Base-by-base conservation (phyloP, 2,329 filamentous ascomycete species). In the Ramularia endophylla region DNA sequence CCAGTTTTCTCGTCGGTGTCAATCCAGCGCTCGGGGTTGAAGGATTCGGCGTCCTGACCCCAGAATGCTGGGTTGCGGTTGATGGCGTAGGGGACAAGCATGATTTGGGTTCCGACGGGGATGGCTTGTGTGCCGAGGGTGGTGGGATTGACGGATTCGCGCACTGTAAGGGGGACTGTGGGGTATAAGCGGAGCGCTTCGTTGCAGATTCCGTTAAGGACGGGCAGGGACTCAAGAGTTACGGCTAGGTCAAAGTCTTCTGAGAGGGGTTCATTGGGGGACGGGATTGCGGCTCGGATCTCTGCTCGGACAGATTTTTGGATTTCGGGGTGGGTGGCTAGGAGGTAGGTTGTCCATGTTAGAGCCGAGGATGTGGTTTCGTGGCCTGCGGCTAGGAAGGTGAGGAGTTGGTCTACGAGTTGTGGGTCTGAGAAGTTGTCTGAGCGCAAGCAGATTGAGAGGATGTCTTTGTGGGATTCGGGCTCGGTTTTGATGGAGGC, bases 331-430 rank as follows among this genome's bases (percentile, higher is more conserved):
- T 87, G 64, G 15, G 72, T 71, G 52, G 77, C 77, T n/a, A 92
- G 74, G 31, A 82, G 67, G 58, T 87, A 85, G 6, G 80, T 65
- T 3, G 81, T 76, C 83, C 85, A 90, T n/a, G 81, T 83, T 58
- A 92, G 71, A 13, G 85, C 74, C 1, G 80, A 75, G 1, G 86
- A 79, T 0, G 85, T 89, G 1, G 86, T 90, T 65, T 90, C 85
- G 61, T 90, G 86, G 5, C 68, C 73, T 3, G 73, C 73, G 2
- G 74, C 74, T 3, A 78, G 55, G 49, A 77, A 77, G 0, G 75
- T 79, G 18, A 79, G 56, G 1, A 78, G 63, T 41, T 78, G 74
- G 47, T 78, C 73, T 6, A 71, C 69, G 9, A 78, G 56, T n/a
- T 69, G 64, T 3, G 65, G 56, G 39, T 78, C 73, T 0, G 71